phyloP scores from a whole-genome alignment of 169 alveolate genomes.

The Blepharisma undulans region DNA sequence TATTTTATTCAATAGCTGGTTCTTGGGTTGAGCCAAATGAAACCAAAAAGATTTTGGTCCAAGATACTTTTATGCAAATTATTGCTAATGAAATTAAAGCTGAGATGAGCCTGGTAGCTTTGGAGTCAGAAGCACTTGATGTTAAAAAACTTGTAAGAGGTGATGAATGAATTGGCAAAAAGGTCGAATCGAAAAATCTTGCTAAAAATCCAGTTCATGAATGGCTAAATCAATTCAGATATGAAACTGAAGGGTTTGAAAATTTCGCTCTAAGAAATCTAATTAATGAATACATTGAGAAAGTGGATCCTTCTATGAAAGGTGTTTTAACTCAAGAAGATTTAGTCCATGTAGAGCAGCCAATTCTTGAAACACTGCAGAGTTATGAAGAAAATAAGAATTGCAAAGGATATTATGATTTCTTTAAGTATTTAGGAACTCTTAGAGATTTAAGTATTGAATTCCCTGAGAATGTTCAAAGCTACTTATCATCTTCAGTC shows the following conservation, averaged over 20 bases:
- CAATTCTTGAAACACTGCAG: background rate
- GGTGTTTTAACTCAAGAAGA: conserved; percentile 29
- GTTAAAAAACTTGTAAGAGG: background rate
- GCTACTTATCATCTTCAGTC: background rate
- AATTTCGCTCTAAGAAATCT: background rate
- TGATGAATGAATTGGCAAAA: background rate
- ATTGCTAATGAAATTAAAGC: background rate
- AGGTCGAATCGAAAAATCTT: background rate
- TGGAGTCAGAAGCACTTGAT: background rate
- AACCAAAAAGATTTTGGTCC: background rate
- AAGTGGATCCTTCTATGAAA: conserved; percentile 40
- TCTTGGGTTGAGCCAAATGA: background rate
- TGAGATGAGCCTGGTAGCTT: background rate
- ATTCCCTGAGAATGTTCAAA: background rate
- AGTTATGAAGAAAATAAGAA: conserved; percentile 6
- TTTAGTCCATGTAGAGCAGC: background rate
- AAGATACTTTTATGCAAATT: conserved; percentile 1
- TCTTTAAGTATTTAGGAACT: conserved; percentile 9
- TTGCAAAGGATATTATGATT: conserved; percentile 33
- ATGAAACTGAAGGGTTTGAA: conserved; percentile 10
- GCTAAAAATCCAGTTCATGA: conserved; percentile 21
- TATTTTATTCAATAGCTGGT: conserved; percentile 15
- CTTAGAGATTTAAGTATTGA: background rate
- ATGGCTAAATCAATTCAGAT: conserved; percentile 12
- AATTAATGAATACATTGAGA: conserved; percentile 6